Evolutionary conservation across 2,329 filamentous ascomycete species (phyloP), one percentile per base, ranked within the genome.

Genomic region (Teratosphaeria pseudoeucalypti): DNA sequence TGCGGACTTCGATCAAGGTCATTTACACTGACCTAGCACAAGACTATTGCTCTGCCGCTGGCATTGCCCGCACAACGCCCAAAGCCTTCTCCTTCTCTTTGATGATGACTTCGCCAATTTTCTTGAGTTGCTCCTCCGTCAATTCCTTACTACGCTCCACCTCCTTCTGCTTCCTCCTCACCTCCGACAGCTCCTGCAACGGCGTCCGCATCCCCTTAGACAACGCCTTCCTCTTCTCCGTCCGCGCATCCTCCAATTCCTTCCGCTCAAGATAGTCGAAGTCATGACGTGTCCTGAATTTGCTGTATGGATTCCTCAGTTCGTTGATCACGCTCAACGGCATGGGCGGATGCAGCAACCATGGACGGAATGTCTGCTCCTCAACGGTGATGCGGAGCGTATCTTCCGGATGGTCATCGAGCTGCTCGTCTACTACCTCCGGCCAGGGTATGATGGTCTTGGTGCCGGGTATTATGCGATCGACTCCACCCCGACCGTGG

Each of bases 401-500:
- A 75, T 97, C 92, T 68, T 69, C 74, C 3, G 79, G 73, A 64
- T 84, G 73, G 65, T 87, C 84, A 63, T 81, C 75, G 52, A 78
- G 65, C 52, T 81, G 74, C 9, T 57, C 55, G 12, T 68, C 63
- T 32, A 80, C 72, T 52, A 77, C 77, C 63, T 80, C 78, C 7
- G 90, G 89, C 89, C 89, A 95, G 34, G 89, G 89, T 63, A 95
- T 89, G 60, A 82, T 77, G 54, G 86, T 80, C 73, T 89, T 85
- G 62, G 88, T 79, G 54, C 88, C 88, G 0, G 87, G 82, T 23
- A 95, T 85, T 58, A 88, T 59, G 23, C 73, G 67, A 76, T 63
- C 58, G n/a, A 62, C 66, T 11, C 39, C 34, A 60, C 76, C 74
- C 76, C 77, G 78, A 23, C 23, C 1, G 23, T 23, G 23, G 5